phyloP scores from a whole-genome alignment of 2,329 filamentous ascomycete species.

The Scorias spongiosa region DNA sequence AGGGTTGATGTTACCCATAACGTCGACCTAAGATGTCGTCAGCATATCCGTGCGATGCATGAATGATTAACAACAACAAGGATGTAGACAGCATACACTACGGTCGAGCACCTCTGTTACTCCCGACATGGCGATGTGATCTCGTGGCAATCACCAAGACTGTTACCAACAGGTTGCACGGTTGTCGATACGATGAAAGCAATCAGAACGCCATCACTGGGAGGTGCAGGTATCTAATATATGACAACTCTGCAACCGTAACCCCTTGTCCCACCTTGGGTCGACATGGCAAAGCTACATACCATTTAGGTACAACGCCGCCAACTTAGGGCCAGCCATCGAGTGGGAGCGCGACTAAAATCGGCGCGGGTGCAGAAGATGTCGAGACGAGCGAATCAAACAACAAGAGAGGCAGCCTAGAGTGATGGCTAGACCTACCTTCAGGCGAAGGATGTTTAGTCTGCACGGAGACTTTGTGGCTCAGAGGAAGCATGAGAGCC shows the following conservation, averaged over 20 bases:
- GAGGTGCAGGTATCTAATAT: neutral
- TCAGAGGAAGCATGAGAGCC: neutral
- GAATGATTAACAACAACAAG: neutral
- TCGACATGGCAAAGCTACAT: neutral
- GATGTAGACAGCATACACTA: constrained; percentile 1
- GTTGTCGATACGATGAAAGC: too few relatives aligned
- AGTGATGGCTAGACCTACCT: neutral
- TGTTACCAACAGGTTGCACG: too few relatives aligned
- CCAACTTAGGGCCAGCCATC: neutral
- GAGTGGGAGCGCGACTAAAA: neutral
- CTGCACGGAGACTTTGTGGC: neutral
- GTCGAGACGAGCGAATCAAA: neutral
- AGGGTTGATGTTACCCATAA: constrained; percentile 16
- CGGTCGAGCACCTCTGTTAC: constrained; percentile 5
- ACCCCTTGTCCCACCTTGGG: neutral
- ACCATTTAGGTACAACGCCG: neutral
- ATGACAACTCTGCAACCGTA: neutral
- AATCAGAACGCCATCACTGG: neutral
- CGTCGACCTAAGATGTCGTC: neutral
- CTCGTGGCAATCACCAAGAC: too few relatives aligned
- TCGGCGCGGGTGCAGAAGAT: neutral
- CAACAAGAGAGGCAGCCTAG: neutral
- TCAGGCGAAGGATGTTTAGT: neutral
- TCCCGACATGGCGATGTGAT: constrained; percentile 2
- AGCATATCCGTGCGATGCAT: too few relatives aligned